These are phyloP conservation scores for Periconia sp. DNA, from an alignment of 2,329 filamentous ascomycete species.

Conservation along the genomic window DNA sequence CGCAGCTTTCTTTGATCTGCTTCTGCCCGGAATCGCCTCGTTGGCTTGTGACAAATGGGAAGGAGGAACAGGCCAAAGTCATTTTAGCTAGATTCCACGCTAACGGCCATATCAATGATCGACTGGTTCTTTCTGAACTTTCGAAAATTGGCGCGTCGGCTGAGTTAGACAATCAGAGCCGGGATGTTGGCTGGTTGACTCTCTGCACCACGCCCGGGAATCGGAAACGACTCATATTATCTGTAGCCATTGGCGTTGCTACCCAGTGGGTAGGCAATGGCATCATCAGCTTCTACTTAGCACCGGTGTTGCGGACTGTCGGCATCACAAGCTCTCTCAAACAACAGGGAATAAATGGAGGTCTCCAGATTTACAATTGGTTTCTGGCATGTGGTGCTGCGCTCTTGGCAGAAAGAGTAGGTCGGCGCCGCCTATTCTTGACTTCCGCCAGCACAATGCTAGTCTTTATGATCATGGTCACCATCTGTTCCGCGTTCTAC, in stretches of 20 bases:
- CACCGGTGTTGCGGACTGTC: slow-evolving; percentile 46
- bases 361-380: slow-evolving; percentile 51
- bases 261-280: slow-evolving; percentile 51
- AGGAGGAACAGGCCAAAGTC: slow-evolving; percentile 58
- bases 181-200: slow-evolving; percentile 6
- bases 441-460: slow-evolving; percentile 52
- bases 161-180: slow-evolving; percentile 2
- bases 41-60: slow-evolving; percentile 63
- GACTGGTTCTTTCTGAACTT: slow-evolving; percentile 12
- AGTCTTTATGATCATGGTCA: slow-evolving; percentile 50
- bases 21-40: slow-evolving; percentile 62
- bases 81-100: slow-evolving; percentile 63
- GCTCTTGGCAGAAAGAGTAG: no score
- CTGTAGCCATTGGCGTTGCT: slow-evolving; percentile 43
- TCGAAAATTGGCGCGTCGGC: slow-evolving; percentile 8
- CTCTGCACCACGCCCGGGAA: slow-evolving; percentile 40
- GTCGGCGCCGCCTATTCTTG: no score
- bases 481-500: slow-evolving; percentile 44
- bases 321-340: slow-evolving; percentile 42
- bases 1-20: slow-evolving; percentile 9
- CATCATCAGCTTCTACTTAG: slow-evolving; percentile 47
- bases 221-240: slow-evolving; percentile 47
- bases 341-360: slow-evolving; percentile 48
- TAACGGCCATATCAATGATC: slow-evolving; percentile 44
- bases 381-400: no score